phyloP scores from a whole-genome alignment of 768 basidiomycete species.

The Russula olivacea region DNA sequence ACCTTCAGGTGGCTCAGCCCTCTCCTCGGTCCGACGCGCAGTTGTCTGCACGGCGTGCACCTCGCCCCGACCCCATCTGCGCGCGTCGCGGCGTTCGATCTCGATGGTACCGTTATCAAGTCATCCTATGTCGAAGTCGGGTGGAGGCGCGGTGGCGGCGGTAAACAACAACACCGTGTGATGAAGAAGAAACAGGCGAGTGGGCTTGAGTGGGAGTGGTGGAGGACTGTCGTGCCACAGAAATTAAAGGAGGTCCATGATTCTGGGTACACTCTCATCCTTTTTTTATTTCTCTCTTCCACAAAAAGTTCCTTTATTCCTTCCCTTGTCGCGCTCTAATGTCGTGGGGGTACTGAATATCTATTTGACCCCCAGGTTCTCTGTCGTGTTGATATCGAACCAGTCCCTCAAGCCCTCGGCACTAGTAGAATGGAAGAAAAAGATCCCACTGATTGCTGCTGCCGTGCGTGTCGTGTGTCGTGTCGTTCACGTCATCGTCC shows the following conservation, averaged over 20 bases:
- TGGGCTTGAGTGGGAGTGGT: constrained; percentile 64
- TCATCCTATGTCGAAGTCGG: constrained; percentile 29
- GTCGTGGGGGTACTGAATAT: too few species aligned
- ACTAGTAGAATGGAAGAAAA: constrained; percentile 67
- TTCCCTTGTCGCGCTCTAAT: too few species aligned
- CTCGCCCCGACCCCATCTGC: constrained; percentile 37
- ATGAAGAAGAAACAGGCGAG: constrained; percentile 32
- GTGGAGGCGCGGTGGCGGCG: constrained; percentile 24
- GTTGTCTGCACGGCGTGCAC: constrained; percentile 37
- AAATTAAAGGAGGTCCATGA: constrained; percentile 56
- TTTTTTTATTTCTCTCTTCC: too few species aligned
- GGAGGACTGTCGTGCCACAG: constrained; percentile 55
- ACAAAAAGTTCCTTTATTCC: too few species aligned
- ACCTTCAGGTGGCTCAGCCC: constrained; percentile 32
- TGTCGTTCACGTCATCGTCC: not conserved
- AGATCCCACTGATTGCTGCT: constrained; percentile 61
- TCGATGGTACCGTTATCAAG: constrained; percentile 80
- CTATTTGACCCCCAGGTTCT: constrained; percentile 41
- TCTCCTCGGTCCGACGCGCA: constrained; percentile 30
- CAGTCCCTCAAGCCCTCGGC: constrained; percentile 51
- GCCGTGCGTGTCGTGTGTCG: constrained; percentile 41
- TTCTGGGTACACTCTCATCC: constrained; percentile 48
- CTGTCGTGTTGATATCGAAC: constrained; percentile 77
- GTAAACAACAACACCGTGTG: not conserved
- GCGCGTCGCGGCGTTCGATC: constrained; percentile 77